Conservation (phyloP, 2,329 filamentous ascomycete genomes). For the Aspergillus tubingensis region DNA sequence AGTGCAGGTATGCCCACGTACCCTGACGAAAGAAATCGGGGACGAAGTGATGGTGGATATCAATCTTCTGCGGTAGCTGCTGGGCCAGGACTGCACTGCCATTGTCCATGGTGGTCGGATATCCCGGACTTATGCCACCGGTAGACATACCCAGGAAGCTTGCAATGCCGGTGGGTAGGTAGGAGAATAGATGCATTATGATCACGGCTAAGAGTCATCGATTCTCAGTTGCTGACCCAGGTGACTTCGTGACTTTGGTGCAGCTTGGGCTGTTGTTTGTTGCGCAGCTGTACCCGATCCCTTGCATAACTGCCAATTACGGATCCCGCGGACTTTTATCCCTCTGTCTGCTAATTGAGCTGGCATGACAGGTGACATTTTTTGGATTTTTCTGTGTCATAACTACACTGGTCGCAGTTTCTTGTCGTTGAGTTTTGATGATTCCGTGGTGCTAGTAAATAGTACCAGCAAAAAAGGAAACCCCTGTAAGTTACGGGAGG, state of each 20-base stretch:
- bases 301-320: not conserved
- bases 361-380: no score
- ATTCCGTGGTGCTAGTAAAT: no score
- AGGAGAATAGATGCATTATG: not conserved
- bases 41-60: conserved; percentile 1
- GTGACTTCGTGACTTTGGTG: not conserved
- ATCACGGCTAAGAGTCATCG: no score
- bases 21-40: not conserved
- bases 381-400: no score
- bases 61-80: not conserved
- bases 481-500: no score
- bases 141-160: not conserved
- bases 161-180: not conserved
- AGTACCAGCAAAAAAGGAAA: no score
- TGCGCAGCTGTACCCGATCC: not conserved
- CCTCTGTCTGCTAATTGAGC: no score
- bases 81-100: not conserved
- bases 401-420: no score
- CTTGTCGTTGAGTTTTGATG: no score
- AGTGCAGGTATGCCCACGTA: not conserved
- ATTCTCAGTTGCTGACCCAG: no score
- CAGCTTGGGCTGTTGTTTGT: not conserved
- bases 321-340: not conserved
- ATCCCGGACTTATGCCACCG: not conserved
- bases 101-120: not conserved